phyloP scores from a whole-genome alignment of 495 filamentous ascomycete species.

The Neurospora pannonica region DNA sequence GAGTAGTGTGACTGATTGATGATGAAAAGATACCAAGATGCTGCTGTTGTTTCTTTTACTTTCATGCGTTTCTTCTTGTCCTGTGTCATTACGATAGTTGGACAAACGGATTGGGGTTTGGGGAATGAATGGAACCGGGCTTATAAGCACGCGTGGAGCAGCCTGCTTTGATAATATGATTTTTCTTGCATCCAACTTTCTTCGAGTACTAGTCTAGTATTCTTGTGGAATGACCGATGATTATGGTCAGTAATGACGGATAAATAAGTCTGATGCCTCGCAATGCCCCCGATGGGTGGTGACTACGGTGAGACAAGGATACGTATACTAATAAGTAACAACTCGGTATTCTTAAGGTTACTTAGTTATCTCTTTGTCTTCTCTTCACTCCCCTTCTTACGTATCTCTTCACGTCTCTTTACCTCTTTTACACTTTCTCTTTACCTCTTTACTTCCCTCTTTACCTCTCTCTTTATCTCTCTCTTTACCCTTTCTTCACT shows the following conservation, averaged over 20 bases:
- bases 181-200: not conserved
- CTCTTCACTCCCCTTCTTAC: not conserved
- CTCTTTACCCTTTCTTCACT: too few species aligned
- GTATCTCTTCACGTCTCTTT: too few species aligned
- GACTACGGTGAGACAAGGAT: too few species aligned
- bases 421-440: not conserved
- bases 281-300: not conserved
- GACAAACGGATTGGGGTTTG: not conserved
- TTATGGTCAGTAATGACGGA: not conserved
- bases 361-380: too few species aligned
- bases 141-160: not conserved
- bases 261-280: not conserved
- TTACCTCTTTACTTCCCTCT: too few species aligned
- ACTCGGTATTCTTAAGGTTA: too few species aligned
- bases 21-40: not conserved
- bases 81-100: not conserved
- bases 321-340: too few species aligned
- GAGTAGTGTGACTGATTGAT: not conserved
- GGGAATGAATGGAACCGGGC: not conserved
- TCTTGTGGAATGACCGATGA: not conserved
- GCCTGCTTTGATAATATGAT: not conserved
- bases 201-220: not conserved
- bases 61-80: not conserved
- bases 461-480: too few species aligned
- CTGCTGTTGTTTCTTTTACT: not conserved